Base-by-base conservation (phyloP, 2,329 filamentous ascomycete species). In the Graphilbum fragrans region DNA sequence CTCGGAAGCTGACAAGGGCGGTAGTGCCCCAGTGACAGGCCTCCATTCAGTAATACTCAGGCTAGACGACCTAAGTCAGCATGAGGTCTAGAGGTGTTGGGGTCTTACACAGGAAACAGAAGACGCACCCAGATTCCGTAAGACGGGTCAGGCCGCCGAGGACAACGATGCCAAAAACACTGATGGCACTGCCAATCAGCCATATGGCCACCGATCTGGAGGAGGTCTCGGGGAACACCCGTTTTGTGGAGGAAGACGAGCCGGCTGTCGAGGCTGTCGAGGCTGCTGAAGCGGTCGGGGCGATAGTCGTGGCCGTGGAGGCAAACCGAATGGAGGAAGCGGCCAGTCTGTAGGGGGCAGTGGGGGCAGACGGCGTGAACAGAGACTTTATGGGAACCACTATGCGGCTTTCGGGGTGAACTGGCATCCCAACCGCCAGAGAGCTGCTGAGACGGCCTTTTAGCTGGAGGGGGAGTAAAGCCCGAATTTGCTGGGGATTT, bases 31-130 rank as follows among this genome's bases (percentile, higher is more conserved):
- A 10, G 92, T 96, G 35, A 98, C 88, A 38, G 92, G 92, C 51
- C 80, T 82, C 92, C 92, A 98, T 83, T 98, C 92, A 48, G 92
- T 98, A 54, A 98, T 98, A 59, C 88, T 95, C 50, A 98, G 72
- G 36, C 90, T 94, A 50, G 35, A 32, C 20, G n/a, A 34, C 6
- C 6, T 8, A 16, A 7, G 14, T 34, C 12, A n/a, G 32, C n/a
- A 34, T 8, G 32, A 16, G 17, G 17, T 16, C 27, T 9, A 31
- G 16, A 31, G 16, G 27, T 31, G 27, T 31, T 31, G 12, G 14
- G 32, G 32, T 18, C 17, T 19, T 33, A 18, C 21, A 16, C 27
- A 20, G 25, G 37, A 17, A 16, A 20, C 17, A 27, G 19, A 14
- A 38, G 16, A 12, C 67, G 50, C 73, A 94, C 87, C 87, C 92